A percentile compares a stretch with the other conserved stretches of the same genome.
Evolutionary conservation across 2,329 filamentous ascomycete species (phyloP).

Genomic region (Graphium sp.): DNA sequence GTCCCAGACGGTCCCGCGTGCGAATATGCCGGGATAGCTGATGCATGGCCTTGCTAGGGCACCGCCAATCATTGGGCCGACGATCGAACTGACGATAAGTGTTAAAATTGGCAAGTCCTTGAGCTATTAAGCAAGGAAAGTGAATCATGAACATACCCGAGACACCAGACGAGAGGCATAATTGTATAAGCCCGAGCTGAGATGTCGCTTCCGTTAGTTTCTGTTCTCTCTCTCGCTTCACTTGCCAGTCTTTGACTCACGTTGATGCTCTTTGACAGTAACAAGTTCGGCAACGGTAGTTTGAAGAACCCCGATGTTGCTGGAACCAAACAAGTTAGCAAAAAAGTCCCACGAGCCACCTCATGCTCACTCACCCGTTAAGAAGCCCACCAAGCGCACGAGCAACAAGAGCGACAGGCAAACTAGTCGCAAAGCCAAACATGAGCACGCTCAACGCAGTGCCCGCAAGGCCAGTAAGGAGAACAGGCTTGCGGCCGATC

Average conservation of each 20-base stretch:
- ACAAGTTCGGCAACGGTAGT: constrained; percentile 91
- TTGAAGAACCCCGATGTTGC: constrained; percentile 87
- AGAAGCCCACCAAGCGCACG: constrained; percentile 78
- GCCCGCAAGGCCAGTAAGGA: constrained; percentile 76
- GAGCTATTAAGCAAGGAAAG: neutral
- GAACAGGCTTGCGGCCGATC: constrained; percentile 81
- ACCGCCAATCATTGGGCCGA: constrained; percentile 84
- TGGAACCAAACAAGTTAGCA: constrained; percentile 16
- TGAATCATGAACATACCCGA: constrained; percentile 44
- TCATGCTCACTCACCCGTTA: constrained; percentile 66
- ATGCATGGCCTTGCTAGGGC: constrained; percentile 73
- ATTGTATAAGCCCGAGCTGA: constrained; percentile 83
- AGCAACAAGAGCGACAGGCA: constrained; percentile 71
- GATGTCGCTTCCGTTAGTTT: constrained; percentile 9
- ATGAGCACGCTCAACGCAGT: constrained; percentile 85
- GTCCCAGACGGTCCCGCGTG: constrained; percentile 62
- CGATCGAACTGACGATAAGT: constrained; percentile 58
- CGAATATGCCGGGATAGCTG: constrained; percentile 62
- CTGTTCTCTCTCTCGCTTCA: neutral
- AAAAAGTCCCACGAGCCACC: constrained; percentile 5
- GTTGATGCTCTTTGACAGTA: constrained; percentile 83
- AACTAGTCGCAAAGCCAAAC: constrained; percentile 76
- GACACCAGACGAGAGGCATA: constrained; percentile 96
- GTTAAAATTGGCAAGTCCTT: constrained; percentile 9
- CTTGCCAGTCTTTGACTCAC: constrained; percentile 27